These are phyloP conservation scores for Cercospora berteroae DNA, from an alignment of 2,329 filamentous ascomycete species.

Conservation along the genomic window DNA sequence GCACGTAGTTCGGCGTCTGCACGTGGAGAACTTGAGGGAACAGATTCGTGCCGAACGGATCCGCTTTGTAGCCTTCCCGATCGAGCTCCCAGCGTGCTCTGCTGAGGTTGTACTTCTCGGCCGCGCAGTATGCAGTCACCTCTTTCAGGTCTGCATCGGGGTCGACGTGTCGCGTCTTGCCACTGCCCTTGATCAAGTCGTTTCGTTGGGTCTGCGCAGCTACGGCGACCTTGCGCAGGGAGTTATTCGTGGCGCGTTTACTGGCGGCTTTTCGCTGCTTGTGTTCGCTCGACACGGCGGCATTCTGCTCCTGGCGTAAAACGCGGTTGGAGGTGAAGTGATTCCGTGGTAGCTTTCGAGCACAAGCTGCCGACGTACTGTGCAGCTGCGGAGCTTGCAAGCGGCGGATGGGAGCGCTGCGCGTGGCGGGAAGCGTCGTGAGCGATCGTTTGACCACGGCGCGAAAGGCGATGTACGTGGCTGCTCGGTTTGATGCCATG, in stretches of 20 bases:
- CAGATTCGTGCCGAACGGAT: constrained; percentile 61
- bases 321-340: constrained; percentile 29
- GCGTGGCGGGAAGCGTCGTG: constrained; percentile 24
- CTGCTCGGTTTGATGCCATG: constrained; percentile 17
- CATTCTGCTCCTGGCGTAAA: constrained; percentile 23
- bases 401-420: constrained; percentile 21
- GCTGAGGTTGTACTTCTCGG: constrained; percentile 64
- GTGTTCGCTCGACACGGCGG: constrained; percentile 9
- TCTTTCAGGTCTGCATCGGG: constrained; percentile 49
- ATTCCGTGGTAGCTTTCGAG: constrained; percentile 27
- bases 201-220: constrained; percentile 68
- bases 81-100: constrained; percentile 58
- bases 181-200: constrained; percentile 51
- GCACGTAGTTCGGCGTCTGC: constrained; percentile 43
- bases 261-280: constrained; percentile 52
- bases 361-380: constrained; percentile 25
- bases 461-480: constrained; percentile 35
- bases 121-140: constrained; percentile 65
- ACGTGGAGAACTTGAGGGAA: constrained; percentile 66
- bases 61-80: constrained; percentile 59
- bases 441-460: constrained; percentile 28
- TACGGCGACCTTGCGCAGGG: constrained; percentile 78
- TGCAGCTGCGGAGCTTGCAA: constrained; percentile 21
- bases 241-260: constrained; percentile 60
- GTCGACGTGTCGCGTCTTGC: constrained; percentile 46